Conservation (phyloP, 495 filamentous ascomycete species). For the Xylaria scruposa region DNA sequence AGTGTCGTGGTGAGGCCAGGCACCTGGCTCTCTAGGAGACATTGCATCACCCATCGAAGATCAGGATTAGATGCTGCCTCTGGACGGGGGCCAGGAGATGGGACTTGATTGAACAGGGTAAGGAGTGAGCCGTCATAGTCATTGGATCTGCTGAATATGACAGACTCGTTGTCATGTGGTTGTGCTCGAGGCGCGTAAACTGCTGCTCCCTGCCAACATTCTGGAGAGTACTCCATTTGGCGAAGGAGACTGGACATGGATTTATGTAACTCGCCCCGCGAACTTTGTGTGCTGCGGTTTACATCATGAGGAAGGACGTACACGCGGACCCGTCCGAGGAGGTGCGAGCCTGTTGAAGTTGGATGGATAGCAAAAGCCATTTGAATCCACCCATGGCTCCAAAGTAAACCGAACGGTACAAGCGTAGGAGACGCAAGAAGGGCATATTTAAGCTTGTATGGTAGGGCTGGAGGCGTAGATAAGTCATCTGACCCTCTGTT, state of each 20-base stretch:
- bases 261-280: conserved; percentile 48
- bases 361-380: conserved; percentile 42
- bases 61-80: conserved; percentile 61
- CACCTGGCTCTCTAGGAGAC: conserved; percentile 63
- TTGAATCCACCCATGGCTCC: conserved; percentile 49
- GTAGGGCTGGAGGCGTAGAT: conserved; percentile 25
- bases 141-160: background rate
- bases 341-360: conserved; percentile 10
- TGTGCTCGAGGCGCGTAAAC: conserved; percentile 13
- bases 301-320: conserved; percentile 74
- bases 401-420: conserved; percentile 35
- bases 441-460: conserved; percentile 35
- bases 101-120: conserved; percentile 84
- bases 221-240: conserved; percentile 60
- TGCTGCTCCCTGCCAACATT: conserved; percentile 61
- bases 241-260: conserved; percentile 59
- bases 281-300: conserved; percentile 52
- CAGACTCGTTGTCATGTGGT: background rate
- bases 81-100: conserved; percentile 69
- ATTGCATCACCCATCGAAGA: conserved; percentile 64
- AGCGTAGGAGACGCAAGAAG: conserved; percentile 42
- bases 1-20: conserved; percentile 70
- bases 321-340: conserved; percentile 56
- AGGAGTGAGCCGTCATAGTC: conserved; percentile 69
- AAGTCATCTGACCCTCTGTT: conserved; percentile 19